Conservation (phyloP, 202 grass and related monocot genomes). For the Carex sylvatica region DNA sequence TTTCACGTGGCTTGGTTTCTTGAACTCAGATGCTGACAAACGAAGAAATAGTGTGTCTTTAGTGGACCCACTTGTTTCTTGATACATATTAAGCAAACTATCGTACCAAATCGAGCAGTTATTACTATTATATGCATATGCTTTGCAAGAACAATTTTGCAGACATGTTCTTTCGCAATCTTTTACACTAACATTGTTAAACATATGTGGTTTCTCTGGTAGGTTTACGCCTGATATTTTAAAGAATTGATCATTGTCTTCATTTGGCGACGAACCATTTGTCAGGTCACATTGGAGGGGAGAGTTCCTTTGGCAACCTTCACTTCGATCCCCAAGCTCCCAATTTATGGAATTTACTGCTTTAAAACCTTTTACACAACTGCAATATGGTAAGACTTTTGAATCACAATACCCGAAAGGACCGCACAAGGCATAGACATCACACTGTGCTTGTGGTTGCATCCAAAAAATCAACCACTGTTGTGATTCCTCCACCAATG, state of each 20-base stretch:
- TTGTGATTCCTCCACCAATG: background rate
- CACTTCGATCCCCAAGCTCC: background rate
- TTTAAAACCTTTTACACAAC: background rate
- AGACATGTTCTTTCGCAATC: slow-evolving; percentile 42
- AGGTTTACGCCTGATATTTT: background rate
- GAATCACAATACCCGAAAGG: background rate
- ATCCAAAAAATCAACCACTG: background rate
- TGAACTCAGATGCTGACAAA: slow-evolving; percentile 43
- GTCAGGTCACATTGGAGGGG: background rate
- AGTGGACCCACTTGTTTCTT: slow-evolving; percentile 28
- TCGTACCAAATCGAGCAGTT: slow-evolving; percentile 30
- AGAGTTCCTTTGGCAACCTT: slow-evolving; percentile 28
- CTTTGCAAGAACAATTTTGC: slow-evolving; percentile 50
- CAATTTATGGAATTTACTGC: background rate
- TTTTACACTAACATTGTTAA: background rate
- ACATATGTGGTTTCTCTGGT: slow-evolving; percentile 9
- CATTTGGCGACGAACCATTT: background rate
- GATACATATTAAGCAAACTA: slow-evolving; percentile 35
- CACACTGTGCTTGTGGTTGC: background rate
- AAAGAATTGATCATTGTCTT: background rate
- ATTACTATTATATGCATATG: slow-evolving; percentile 35
- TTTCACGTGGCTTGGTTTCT: slow-evolving; percentile 25
- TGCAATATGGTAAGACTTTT: background rate
- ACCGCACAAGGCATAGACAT: background rate
- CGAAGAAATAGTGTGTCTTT: slow-evolving; percentile 43